A percentile compares a stretch with the other conserved stretches of the same genome.
phyloP scores from a whole-genome alignment of 768 basidiomycete species.

The Kwoniella dejecticola region DNA sequence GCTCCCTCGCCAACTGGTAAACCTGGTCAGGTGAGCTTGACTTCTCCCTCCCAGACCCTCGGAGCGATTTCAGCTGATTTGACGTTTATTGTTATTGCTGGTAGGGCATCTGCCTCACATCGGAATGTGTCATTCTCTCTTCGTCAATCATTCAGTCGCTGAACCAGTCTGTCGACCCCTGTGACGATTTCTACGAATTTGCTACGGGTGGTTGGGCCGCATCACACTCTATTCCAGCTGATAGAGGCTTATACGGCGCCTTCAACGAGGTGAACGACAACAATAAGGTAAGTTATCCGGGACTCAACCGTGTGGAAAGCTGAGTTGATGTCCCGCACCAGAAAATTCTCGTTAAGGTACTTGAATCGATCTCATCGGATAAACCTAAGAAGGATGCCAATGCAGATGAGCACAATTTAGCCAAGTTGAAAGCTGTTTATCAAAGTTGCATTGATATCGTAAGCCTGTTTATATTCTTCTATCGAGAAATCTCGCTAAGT shows the following conservation, averaged over 20 bases:
- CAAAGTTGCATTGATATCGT: slow-evolving; percentile 77
- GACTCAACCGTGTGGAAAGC: not conserved
- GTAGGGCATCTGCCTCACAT: slow-evolving; percentile 70
- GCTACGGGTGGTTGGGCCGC: slow-evolving; percentile 89
- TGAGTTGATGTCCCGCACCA: slow-evolving; percentile 39
- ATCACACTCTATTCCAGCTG: slow-evolving; percentile 79
- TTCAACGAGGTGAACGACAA: slow-evolving; percentile 72
- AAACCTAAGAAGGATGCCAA: slow-evolving; percentile 32
- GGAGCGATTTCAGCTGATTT: not conserved
- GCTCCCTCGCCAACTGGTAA: slow-evolving; percentile 60
- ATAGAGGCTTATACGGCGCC: slow-evolving; percentile 71
- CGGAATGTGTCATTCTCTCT: slow-evolving; percentile 79
- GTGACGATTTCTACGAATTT: slow-evolving; percentile 91
- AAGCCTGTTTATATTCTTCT: slow-evolving; percentile 25
- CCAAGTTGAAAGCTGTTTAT: slow-evolving; percentile 64
- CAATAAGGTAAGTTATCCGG: slow-evolving; percentile 59
- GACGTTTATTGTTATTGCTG: not conserved
- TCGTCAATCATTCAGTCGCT: slow-evolving; percentile 77
- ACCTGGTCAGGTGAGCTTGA: slow-evolving; percentile 33
- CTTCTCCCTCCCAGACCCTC: not conserved
- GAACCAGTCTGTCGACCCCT: slow-evolving; percentile 83
- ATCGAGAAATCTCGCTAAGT: not conserved
- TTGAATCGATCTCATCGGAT: slow-evolving; percentile 59
- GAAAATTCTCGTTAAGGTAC: slow-evolving; percentile 71
- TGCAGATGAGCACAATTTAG: slow-evolving; percentile 64